phyloP scores from a whole-genome alignment of 148 eudicot genomes.

The Fagopyrum tataricum region DNA sequence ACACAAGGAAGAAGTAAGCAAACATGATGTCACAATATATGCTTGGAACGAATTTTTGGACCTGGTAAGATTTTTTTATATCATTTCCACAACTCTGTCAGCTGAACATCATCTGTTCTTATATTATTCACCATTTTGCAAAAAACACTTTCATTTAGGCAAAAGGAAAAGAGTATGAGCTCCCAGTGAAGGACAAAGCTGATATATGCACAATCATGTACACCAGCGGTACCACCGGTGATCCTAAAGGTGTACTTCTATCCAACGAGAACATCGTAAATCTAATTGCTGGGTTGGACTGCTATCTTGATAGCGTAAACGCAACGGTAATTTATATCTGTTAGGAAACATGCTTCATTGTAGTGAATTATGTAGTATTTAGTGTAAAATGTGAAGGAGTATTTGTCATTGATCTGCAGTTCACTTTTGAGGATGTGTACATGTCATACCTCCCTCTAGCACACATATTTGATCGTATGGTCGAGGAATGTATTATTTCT shows the following conservation, averaged over 20 bases:
- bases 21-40: slow-evolving; percentile 51
- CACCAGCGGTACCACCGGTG: slow-evolving; percentile 98
- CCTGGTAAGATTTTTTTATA: slow-evolving; percentile 40
- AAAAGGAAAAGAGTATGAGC: slow-evolving; percentile 50
- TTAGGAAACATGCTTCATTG: too few relatives aligned
- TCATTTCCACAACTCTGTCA: not conserved
- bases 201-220: slow-evolving; percentile 99
- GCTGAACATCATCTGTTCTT: not conserved
- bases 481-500: slow-evolving; percentile 74
- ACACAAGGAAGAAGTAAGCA: slow-evolving; percentile 59
- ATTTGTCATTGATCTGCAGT: slow-evolving; percentile 34
- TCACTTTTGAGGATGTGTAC: slow-evolving; percentile 56
- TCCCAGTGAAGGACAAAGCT: slow-evolving; percentile 52
- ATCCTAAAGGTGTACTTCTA: slow-evolving; percentile 92
- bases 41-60: slow-evolving; percentile 80
- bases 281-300: slow-evolving; percentile 66
- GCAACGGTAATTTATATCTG: slow-evolving; percentile 41
- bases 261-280: slow-evolving; percentile 81
- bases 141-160: slow-evolving; percentile 35
- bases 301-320: slow-evolving; percentile 54
- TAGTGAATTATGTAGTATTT: not conserved
- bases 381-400: not conserved
- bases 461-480: slow-evolving; percentile 83
- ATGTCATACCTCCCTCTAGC: slow-evolving; percentile 91
- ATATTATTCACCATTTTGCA: not conserved